phyloP scores from a whole-genome alignment of 257 asterid species.

The Jacaranda mimosifolia region DNA sequence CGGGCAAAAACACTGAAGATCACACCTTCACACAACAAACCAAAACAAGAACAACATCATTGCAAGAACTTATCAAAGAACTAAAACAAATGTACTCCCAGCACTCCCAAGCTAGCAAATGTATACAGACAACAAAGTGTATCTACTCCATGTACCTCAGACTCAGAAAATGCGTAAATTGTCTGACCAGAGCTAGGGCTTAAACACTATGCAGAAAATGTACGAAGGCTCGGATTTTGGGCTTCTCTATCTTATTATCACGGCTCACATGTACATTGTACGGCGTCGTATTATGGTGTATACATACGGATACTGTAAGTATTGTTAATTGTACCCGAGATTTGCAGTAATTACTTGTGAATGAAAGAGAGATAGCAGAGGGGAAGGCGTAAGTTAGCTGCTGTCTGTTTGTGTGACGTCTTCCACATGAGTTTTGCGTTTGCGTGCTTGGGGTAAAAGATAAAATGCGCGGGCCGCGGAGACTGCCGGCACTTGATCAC shows the following conservation, averaged over 20 bases:
- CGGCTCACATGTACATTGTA: constrained; percentile 12
- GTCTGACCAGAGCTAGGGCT: constrained; percentile 38
- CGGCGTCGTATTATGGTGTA: constrained; percentile 39
- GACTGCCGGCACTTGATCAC: constrained; percentile 26
- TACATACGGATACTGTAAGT: constrained; percentile 40
- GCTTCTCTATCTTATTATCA: constrained; percentile 1
- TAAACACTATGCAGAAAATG: constrained; percentile 17
- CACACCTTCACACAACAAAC: constrained; percentile 38
- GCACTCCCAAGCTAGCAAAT: background rate
- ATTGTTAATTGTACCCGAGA: constrained; percentile 35
- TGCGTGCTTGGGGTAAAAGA: background rate
- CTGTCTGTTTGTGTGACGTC: constrained; percentile 42
- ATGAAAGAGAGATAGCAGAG: constrained; percentile 32
- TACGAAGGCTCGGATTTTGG: constrained; percentile 17
- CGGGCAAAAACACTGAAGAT: constrained; percentile 27
- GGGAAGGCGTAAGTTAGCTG: constrained; percentile 48
- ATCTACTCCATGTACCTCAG: constrained; percentile 20
- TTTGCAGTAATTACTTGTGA: constrained; percentile 44
- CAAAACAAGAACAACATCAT: constrained; percentile 27
- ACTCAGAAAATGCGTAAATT: constrained; percentile 19
- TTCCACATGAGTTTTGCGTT: constrained; percentile 38
- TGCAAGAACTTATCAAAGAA: constrained; percentile 6
- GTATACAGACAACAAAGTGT: constrained; percentile 32
- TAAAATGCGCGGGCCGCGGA: constrained; percentile 50
- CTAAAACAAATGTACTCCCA: background rate